Base-by-base conservation (phyloP, 495 filamentous ascomycete species). In the Daldinia bambusicola region DNA sequence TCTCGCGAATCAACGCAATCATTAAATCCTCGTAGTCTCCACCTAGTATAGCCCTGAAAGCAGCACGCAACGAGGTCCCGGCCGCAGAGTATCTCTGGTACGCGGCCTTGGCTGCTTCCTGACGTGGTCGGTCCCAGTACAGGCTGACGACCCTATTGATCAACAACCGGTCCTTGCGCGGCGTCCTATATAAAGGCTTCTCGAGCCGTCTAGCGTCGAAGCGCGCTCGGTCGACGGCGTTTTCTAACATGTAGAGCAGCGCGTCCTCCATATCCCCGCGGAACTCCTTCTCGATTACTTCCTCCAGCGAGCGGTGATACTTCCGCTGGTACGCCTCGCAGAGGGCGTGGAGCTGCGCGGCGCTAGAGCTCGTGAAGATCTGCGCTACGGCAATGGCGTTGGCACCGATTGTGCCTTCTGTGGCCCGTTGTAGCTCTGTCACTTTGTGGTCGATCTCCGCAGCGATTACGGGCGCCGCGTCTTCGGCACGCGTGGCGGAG, bases 241-340 rank as follows among this genome's bases (percentile, higher is more conserved):
- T 84, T 10, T 84, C 82, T 4, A 94, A 79, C 76, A 92, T 89
- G 41, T 86, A 83, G 43, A 90, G 71, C 89, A 48, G 56, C 22
- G 61, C 67, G 32, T 89, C 84, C 78, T 91, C 85, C 89, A 94
- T 93, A 63, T 94, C 91, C 2, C 92, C 92, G 0, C 86, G 85
- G 77, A 94, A 92, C 66, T 92, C 86, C 70, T 79, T 61, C 61
- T 85, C 80, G 45, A 95, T 83, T 61, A 89, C 85, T n/a, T 85
- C 85, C 53, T 89, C 86, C 4, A 95, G 82, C 8, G 84, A 74
- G 14, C 78, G 77, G 4, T 86, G 80, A 74, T 90, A 92, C 18
- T 84, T 84, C 8, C 79, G 75, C 41, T 83, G 71, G 77, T 92
- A 95, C 0, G 82, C 81, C 30, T 88, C 82, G 13, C 83, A 84